These are phyloP conservation scores for Quercus aquifolioides DNA, from an alignment of 306 rosid genomes.

Conservation along the genomic window DNA sequence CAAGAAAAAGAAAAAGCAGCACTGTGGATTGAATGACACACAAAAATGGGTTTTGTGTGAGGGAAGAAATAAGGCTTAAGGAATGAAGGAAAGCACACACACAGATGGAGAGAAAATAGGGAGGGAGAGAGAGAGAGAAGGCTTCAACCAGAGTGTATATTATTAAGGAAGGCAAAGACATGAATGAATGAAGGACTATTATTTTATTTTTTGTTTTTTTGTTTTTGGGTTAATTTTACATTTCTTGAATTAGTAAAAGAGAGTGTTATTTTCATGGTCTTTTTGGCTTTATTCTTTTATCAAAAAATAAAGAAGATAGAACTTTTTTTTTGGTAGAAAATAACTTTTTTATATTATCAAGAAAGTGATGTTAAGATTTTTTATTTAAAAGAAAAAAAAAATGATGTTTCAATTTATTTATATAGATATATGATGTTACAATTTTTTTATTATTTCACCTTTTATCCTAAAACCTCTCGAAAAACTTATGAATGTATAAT, in stretches of 20 bases:
- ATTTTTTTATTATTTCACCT: too few species aligned
- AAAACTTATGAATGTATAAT: too few species aligned
- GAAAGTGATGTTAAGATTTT: too few species aligned
- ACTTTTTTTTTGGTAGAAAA: too few species aligned
- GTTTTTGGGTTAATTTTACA: neutral
- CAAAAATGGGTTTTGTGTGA: slow-evolving; percentile 31
- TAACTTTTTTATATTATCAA: too few species aligned
- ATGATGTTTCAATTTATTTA: too few species aligned
- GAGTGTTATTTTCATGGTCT: too few species aligned
- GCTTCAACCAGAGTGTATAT: slow-evolving; percentile 24
- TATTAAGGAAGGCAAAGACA: slow-evolving; percentile 12
- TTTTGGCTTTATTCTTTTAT: too few species aligned
- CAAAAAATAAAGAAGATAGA: too few species aligned
- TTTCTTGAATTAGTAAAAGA: neutral
- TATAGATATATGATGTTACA: too few species aligned
- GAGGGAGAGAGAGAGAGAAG: neutral
- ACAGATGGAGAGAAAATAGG: neutral
- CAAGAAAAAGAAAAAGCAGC: slow-evolving; percentile 10
- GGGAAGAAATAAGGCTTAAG: slow-evolving; percentile 34
- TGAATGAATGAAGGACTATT: neutral
- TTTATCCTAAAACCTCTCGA: too few species aligned
- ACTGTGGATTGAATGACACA: slow-evolving; percentile 22
- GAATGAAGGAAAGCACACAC: slow-evolving; percentile 28
- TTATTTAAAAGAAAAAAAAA: too few species aligned
- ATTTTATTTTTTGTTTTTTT: neutral